Conservation (phyloP, 2,329 filamentous ascomycete genomes). For the Diatrype stigma region DNA sequence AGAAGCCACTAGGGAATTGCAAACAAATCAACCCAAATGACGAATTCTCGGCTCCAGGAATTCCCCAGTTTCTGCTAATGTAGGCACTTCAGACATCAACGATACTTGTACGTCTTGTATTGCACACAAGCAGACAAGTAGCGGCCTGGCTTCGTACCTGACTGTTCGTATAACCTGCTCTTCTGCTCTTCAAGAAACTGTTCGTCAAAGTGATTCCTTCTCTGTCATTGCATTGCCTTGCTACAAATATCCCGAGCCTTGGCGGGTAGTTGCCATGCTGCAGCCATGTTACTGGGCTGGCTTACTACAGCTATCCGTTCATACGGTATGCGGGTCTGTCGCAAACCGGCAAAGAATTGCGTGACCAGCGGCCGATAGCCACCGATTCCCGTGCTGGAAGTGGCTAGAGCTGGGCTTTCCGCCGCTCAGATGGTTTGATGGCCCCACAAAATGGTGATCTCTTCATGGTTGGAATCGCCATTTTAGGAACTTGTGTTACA, state of each 20-base stretch:
- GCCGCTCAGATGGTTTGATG: too few species aligned
- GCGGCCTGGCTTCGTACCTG: neutral
- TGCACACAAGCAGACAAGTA: too few species aligned
- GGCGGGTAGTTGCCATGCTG: too few species aligned
- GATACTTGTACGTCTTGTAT: too few species aligned
- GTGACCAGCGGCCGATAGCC: neutral
- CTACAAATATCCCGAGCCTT: neutral
- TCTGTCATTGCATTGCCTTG: neutral
- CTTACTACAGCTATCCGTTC: neutral
- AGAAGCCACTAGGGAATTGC: neutral
- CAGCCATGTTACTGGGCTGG: too few species aligned
- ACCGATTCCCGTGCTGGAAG: neutral
- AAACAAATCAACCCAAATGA: neutral
- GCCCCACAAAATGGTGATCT: too few species aligned
- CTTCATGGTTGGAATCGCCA: too few species aligned
- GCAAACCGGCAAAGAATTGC: neutral
- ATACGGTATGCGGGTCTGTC: neutral
- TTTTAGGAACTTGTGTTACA: too few species aligned
- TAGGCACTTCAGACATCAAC: too few species aligned
- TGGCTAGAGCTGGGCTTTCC: too few species aligned
- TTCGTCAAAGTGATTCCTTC: neutral
- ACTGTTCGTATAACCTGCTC: neutral
- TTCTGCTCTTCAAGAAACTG: neutral
- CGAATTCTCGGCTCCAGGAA: neutral
- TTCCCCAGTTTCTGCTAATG: neutral